Evolutionary conservation across 1,284 basidiomycete species (phyloP), one percentile per base, ranked within the genome.

Genomic region (Phenoliferia sp.): DNA sequence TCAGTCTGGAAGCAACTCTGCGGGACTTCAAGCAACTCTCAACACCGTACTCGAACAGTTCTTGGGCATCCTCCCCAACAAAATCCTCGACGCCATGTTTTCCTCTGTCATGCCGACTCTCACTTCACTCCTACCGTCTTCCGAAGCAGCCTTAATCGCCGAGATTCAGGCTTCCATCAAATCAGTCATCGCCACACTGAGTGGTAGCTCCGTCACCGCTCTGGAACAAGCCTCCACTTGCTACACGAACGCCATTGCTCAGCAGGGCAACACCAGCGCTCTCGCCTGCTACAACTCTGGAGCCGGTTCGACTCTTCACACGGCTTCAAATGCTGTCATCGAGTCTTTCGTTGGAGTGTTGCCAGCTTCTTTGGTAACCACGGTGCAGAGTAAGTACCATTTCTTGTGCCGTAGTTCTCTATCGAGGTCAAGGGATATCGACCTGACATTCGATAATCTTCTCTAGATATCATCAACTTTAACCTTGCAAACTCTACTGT

Each of bases 11-110:
- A 65, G 62, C 12, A 65, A 69, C 55, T 62, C 66, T 10, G 67
- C 69, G 2, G 69, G 69, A 5, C 66, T 75, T 15, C 65, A 63
- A 28, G 17, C 63, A 2, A 73, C 74, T 22, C 67, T 73, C 56
- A 73, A 72, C 69, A 73, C 69, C 22, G 71, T 73, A 33, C 67
- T 75, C 22, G 74, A 75, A 28, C 69, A 72, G 68, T 74, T 75
- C 64, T 63, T 71, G 17, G 74, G 74, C 50, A 75, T 75, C 44
- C 63, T 75, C 6, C 74, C 74, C 31, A 73, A 73, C 69, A 65
- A 60, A 52, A 69, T 75, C 61, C 69, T 75, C 52, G 59, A 68
- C 28, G 48, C 64, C 33, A 61, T 74, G 50, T 68, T 74, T 55
- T 68, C 71, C 59, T 66, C 74, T 2, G 71, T 75, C 48, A 71